Evolutionary conservation across 257 asterid genomes (phyloP), one percentile per base, ranked within the genome.

Genomic region (Nicotiana sylvestris): DNA sequence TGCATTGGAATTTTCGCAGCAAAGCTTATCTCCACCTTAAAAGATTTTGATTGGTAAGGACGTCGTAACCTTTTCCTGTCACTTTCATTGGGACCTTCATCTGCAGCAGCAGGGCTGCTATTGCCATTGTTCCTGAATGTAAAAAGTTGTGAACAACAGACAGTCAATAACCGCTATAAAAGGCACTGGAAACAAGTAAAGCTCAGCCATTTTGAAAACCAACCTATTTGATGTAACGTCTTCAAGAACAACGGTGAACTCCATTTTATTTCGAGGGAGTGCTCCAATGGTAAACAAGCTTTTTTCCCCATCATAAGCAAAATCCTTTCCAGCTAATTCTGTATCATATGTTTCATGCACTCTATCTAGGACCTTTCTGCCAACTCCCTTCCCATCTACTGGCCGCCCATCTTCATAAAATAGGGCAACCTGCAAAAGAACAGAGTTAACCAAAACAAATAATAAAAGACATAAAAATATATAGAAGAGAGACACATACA

Each of bases 361-460:
- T 37, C 92, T 88, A 82, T 94, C 99, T 8, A 96, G 88, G 15
- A 96, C 95, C 81, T 91, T 90, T 84, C 99, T 92, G 10, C 99
- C 99, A 3, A 96, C 84, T 5, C 99, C 99, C 85, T 96, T 96
- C 1, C 91, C 98, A 66, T 96, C 99, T 4, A 94, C 98, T 3
- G 98, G 98, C 53, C 92, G 94, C 1, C 98, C 98, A 90, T 96
- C 99, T 86, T 96, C 98, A 66, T 92, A 96, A 78, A 85, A 88
- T 10, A 96, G 89, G 27, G 99, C 98, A 88, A 96, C 98, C 99
- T 96, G 84, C 81, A 1, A 39, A 66, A 15, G 25, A 49, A 43
- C 7, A 74, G 53, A 37, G 51, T 6, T 30, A 58, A 12, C 79
- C 81, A 49, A 37, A 29, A 16, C 60, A 3, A 5, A 6, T 10